Evolutionary conservation across 441 rosid species (phyloP).

Genomic region (Corymbia calophylla): DNA sequence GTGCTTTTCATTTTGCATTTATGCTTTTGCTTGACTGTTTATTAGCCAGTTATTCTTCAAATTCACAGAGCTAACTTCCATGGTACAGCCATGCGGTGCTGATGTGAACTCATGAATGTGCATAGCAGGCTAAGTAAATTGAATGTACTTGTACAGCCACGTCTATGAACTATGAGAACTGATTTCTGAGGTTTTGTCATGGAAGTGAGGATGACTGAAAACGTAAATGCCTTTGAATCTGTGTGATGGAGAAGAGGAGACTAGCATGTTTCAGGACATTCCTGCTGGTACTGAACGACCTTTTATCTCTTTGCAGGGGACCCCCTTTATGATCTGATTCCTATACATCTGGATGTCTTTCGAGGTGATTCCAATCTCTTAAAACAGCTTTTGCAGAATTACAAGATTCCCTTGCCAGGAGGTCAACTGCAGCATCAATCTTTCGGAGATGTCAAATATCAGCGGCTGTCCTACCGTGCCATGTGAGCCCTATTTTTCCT

Average conservation of each 20-base stretch:
- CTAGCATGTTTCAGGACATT: neutral
- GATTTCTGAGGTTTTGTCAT: neutral
- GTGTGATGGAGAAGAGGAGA: neutral
- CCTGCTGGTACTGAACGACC: neutral
- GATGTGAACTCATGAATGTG: neutral
- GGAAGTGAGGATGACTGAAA: neutral
- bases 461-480: slow-evolving; percentile 71
- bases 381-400: slow-evolving; percentile 59
- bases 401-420: slow-evolving; percentile 60
- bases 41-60: neutral
- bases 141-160: neutral
- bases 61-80: neutral
- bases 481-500: slow-evolving; percentile 43
- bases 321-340: slow-evolving; percentile 76
- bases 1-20: slow-evolving; percentile 1
- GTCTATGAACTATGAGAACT: neutral
- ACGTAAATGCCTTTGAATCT: neutral
- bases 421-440: slow-evolving; percentile 15
- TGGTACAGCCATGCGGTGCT: neutral
- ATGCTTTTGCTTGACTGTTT: neutral
- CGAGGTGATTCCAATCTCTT: slow-evolving; percentile 70
- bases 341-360: slow-evolving; percentile 76
- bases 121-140: neutral
- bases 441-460: slow-evolving; percentile 20
- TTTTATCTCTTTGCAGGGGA: slow-evolving; percentile 56